Evolutionary conservation across 371 early-diverging fungal genomes (phyloP).

Genomic region (Mortierella sp.): DNA sequence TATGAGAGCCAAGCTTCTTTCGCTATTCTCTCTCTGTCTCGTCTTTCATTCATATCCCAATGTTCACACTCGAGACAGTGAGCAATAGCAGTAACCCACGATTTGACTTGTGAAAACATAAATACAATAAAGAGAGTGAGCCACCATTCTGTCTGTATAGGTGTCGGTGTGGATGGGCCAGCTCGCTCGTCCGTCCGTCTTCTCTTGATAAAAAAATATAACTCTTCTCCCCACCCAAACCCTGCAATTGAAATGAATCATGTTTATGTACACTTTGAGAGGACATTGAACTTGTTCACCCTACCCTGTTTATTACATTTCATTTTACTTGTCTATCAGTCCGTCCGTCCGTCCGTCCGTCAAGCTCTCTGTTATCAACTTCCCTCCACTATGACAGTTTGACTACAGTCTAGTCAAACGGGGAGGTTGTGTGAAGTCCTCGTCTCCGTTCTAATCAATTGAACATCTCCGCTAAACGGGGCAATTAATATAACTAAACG

Average conservation of each 20-base stretch:
- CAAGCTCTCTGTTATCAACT: background rate
- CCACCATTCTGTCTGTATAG: background rate
- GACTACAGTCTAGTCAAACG: background rate
- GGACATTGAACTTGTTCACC: slow-evolving; percentile 1
- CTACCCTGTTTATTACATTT: background rate
- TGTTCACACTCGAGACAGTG: background rate
- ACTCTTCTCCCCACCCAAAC: background rate
- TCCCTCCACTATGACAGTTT: background rate
- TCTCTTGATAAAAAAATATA: background rate
- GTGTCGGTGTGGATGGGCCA: background rate
- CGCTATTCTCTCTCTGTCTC: background rate
- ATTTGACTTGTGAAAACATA: background rate
- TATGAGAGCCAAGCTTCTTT: slow-evolving; percentile 3
- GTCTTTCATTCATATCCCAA: background rate
- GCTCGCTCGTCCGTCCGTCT: too few relatives aligned
- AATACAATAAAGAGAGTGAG: background rate
- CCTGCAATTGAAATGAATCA: background rate
- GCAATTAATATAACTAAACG: too few relatives aligned
- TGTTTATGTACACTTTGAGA: background rate
- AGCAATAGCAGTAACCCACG: slow-evolving; percentile 2
- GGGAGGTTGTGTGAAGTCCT: background rate
- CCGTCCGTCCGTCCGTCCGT: background rate
- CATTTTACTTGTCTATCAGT: background rate
- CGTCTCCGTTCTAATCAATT: background rate
- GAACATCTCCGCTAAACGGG: background rate